These are phyloP conservation scores for Boletus subcaerulescens DNA, from an alignment of 768 basidiomycete genomes.

Conservation along the genomic window DNA sequence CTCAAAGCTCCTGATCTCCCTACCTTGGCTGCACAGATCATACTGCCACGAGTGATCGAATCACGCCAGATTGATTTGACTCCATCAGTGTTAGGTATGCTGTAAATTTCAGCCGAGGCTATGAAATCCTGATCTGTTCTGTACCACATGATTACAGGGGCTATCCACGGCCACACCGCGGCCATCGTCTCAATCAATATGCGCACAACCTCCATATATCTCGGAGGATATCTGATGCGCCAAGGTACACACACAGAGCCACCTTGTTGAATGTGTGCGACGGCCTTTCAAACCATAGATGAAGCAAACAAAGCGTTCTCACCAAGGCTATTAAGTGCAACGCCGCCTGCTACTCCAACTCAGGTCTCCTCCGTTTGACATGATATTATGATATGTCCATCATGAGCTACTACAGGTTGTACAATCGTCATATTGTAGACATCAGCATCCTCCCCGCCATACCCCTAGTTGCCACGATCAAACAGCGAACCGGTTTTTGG, in stretches of 20 bases:
- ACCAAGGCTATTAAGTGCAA: not conserved
- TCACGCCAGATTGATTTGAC: constrained; percentile 12
- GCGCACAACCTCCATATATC: not conserved
- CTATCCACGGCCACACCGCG: not conserved
- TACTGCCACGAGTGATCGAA: constrained; percentile 11
- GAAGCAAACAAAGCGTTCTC: constrained; percentile 3
- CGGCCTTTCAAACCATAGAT: not conserved
- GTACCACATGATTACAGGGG: constrained; percentile 4
- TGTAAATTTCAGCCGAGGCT: constrained; percentile 3
- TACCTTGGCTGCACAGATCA: constrained; percentile 1
- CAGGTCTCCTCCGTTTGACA: not conserved
- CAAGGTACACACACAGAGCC: constrained; percentile 1
- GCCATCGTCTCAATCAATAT: constrained; percentile 2
- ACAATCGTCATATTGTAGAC: not conserved
- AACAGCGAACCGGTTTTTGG: not conserved
- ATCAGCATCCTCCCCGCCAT: not conserved
- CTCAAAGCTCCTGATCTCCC: not conserved
- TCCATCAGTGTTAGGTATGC: constrained; percentile 4
- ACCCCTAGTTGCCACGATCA: constrained; percentile 5
- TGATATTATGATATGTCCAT: not conserved
- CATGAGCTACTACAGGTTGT: not conserved
- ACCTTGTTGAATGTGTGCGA: not conserved
- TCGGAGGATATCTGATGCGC: not conserved
- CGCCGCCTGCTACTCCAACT: constrained; percentile 1
- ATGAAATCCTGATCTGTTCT: not conserved